Evolutionary conservation across 2,329 filamentous ascomycete genomes (phyloP), one percentile per base, ranked within the genome.

Genomic region (Colletotrichum melonis): DNA sequence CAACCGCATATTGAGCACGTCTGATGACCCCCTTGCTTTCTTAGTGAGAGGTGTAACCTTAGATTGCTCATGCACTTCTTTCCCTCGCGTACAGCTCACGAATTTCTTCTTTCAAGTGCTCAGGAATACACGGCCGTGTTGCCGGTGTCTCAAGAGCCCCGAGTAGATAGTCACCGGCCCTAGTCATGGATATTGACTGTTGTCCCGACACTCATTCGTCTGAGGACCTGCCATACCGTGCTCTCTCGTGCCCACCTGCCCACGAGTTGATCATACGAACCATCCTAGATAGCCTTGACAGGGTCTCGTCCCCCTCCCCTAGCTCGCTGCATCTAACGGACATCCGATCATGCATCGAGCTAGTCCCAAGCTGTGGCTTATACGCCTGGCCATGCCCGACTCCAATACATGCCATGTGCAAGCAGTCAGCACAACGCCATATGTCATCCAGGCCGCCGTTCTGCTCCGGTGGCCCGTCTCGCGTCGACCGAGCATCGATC

Each of bases 271-370:
- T 55, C 8, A 64, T 28, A 70, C 67, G 46, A 65, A 16, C 26
- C 38, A 52, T 70, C 60, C 67, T 9, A 42, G 60, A 57, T 62
- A 52, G 26, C 60, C 46, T 65, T 52, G 60, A 58, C 70, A 70
- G 30, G 60, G 67, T 62, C 56, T 73, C 16, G 55, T 35, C 55
- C 26, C 59, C 54, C 54, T 35, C 8, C 58, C 57, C 42, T 58
- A 35, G 63, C 49, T 30, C 42, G 26, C 68, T 72, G 52, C 72
- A 68, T 54, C 12, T 42, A 55, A 63, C 68, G 72, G 72, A 74
- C 72, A 68, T 74, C 68, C 68, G 68, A 52, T 30, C 63, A 72
- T 63, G 63, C 72, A 63, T 32, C 52, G 28, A 55, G 42, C 57
- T 55, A 59, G 55, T 28, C 59, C 52, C 57, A 68, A 63, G 49